phyloP scores from a whole-genome alignment of 2,329 filamentous ascomycete genomes.

The Microdochium trichocladiopsis region DNA sequence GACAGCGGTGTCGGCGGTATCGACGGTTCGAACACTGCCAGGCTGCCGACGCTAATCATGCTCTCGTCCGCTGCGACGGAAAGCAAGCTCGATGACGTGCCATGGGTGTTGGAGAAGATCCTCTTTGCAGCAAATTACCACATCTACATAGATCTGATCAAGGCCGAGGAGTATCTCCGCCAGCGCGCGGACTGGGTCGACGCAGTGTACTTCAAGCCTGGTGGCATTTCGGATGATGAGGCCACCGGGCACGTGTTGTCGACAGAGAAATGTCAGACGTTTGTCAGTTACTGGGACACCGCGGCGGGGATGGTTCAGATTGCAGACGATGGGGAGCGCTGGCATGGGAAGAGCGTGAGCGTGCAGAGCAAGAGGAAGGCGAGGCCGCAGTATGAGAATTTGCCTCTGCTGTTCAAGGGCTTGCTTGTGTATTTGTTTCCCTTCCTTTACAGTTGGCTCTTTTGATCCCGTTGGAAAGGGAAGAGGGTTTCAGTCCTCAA shows the following conservation, averaged over 20 bases:
- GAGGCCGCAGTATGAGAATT: not conserved
- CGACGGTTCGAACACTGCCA: not conserved
- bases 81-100: constrained; percentile 1
- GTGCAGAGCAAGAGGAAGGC: not conserved
- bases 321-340: not conserved
- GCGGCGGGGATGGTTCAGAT: constrained; percentile 2
- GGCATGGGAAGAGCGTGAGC: constrained; percentile 1
- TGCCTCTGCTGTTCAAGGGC: not conserved
- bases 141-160: constrained; percentile 2
- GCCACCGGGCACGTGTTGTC: constrained; percentile 1
- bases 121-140: constrained; percentile 1
- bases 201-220: constrained; percentile 2
- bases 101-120: not conserved
- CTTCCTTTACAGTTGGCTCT: not conserved
- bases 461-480: too few relatives aligned
- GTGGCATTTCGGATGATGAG: constrained; percentile 1
- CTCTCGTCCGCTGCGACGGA: constrained; percentile 4
- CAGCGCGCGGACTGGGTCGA: not conserved
- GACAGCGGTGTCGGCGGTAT: too few relatives aligned
- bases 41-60: constrained; percentile 1
- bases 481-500: too few relatives aligned
- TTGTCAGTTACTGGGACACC: constrained; percentile 2
- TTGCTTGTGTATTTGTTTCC: not conserved
- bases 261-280: not conserved
- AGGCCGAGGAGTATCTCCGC: not conserved